phyloP scores from a whole-genome alignment of 805 yeast species.

The Tetrapisispora phaffii region DNA sequence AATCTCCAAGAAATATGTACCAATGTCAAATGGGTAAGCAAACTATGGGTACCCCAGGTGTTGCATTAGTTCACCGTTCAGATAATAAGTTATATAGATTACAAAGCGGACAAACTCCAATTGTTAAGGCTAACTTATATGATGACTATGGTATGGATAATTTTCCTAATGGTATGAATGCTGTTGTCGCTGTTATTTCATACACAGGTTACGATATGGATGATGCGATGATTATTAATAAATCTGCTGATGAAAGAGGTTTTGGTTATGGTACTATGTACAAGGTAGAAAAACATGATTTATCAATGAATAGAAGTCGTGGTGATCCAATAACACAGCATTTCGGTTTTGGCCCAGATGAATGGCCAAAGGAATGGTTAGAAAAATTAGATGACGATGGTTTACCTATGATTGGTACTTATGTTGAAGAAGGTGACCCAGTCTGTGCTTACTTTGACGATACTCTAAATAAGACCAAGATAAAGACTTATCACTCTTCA shows the following conservation, averaged over 20 bases:
- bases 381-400: conserved; percentile 87
- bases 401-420: conserved; percentile 77
- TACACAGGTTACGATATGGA: conserved; percentile 99
- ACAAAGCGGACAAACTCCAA: conserved; percentile 95
- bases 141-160: conserved; percentile 97
- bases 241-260: conserved; percentile 95
- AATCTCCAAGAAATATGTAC: conserved; percentile 98
- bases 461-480: conserved; percentile 78
- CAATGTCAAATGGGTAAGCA: conserved; percentile 99
- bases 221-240: conserved; percentile 97
- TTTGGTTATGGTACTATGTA: conserved; percentile 95
- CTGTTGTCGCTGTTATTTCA: conserved; percentile 97
- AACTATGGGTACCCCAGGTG: conserved; percentile 99
- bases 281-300: conserved; percentile 86
- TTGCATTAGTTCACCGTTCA: conserved; percentile 81
- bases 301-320: conserved; percentile 64
- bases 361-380: conserved; percentile 87
- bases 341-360: conserved; percentile 88
- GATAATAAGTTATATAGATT: conserved; percentile 89
- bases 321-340: conserved; percentile 94
- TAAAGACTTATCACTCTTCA: conserved; percentile 83
- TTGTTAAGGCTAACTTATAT: conserved; percentile 84
- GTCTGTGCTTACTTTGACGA: conserved; percentile 89
- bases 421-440: conserved; percentile 93
- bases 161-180: conserved; percentile 96